Conservation (phyloP, 768 basidiomycete genomes). For the Auricularia heimuer region DNA sequence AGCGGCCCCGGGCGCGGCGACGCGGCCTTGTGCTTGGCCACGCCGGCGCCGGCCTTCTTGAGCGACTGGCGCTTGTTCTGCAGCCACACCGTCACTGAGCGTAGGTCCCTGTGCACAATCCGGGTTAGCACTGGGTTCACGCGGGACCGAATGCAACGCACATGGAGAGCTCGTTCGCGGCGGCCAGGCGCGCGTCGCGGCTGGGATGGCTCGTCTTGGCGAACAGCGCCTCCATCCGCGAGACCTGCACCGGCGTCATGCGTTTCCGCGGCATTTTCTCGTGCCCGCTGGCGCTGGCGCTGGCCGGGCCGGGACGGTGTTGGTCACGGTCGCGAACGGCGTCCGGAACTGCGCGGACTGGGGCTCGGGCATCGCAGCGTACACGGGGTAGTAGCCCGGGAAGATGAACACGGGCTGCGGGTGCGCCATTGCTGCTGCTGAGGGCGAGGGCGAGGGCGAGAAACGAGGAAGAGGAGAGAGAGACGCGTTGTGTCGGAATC, state of each 20-base stretch:
- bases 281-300: too few relatives aligned
- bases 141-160: not conserved
- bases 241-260: not conserved
- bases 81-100: constrained; percentile 63
- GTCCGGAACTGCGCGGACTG: too few relatives aligned
- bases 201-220: not conserved
- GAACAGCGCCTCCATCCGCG: not conserved
- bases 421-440: too few relatives aligned
- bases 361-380: too few relatives aligned
- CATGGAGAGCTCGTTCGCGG: not conserved
- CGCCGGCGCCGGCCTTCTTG: constrained; percentile 22
- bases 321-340: too few relatives aligned
- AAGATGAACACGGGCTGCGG: too few relatives aligned
- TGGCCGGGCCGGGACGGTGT: too few relatives aligned
- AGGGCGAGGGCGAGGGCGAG: too few relatives aligned
- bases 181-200: not conserved
- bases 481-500: too few relatives aligned
- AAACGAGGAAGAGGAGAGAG: too few relatives aligned
- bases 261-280: not conserved
- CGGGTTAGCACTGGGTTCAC: not conserved
- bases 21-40: not conserved
- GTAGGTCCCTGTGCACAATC: constrained; percentile 27
- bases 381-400: too few relatives aligned
- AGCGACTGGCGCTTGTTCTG: constrained; percentile 66
- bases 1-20: not conserved